Conservation (phyloP, 805 yeast species). For the Geotrichum ghanense region DNA sequence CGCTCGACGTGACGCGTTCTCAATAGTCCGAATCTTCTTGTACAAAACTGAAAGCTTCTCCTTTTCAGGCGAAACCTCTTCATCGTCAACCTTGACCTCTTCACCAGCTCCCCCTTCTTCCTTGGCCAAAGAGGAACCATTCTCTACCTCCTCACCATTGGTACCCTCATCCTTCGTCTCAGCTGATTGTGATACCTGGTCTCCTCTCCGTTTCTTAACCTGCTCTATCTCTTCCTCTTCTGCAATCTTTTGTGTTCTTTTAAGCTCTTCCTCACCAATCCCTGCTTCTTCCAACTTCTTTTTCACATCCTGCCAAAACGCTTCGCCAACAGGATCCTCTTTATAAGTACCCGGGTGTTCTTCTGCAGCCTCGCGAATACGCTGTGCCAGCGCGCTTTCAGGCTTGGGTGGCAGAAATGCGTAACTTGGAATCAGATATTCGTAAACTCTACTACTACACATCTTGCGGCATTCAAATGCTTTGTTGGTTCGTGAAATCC, state of each 20-base stretch:
- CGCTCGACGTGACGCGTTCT: constrained; percentile 53
- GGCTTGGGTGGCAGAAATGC: constrained; percentile 89
- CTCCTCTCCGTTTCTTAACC: constrained; percentile 22
- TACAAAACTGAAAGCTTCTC: constrained; percentile 41
- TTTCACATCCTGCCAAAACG: constrained; percentile 55
- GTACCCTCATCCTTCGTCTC: constrained; percentile 21
- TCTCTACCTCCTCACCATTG: constrained; percentile 5
- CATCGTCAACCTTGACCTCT: constrained; percentile 28
- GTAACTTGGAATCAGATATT: constrained; percentile 85
- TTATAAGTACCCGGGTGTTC: constrained; percentile 37
- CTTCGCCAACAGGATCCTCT: constrained; percentile 53
- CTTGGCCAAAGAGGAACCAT: neutral
- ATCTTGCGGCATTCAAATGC: constrained; percentile 89
- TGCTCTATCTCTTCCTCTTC: constrained; percentile 5
- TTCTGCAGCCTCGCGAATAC: constrained; percentile 40
- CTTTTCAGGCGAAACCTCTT: constrained; percentile 42
- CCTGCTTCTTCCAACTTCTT: constrained; percentile 29
- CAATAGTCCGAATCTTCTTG: constrained; percentile 47
- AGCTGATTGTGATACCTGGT: constrained; percentile 30
- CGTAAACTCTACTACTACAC: constrained; percentile 94
- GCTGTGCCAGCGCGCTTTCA: constrained; percentile 47
- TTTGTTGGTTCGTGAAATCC: constrained; percentile 76
- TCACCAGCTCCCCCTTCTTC: neutral
- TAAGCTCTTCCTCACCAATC: constrained; percentile 21
- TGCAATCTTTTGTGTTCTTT: constrained; percentile 5